phyloP scores from a whole-genome alignment of 1,139 yeast species.

The Saccharomyces hybrid region DNA sequence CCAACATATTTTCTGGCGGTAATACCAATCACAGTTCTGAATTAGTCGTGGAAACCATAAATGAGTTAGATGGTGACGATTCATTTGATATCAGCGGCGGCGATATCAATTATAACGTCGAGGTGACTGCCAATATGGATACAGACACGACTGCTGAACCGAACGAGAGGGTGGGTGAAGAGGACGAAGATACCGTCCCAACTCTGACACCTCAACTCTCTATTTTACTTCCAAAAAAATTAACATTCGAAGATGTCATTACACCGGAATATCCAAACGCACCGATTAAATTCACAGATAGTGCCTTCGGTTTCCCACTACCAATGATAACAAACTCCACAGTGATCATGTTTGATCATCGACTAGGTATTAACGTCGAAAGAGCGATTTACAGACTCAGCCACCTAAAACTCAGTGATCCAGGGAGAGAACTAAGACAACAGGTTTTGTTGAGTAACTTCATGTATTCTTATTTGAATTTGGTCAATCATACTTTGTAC shows the following conservation, averaged over 20 bases:
- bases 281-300: constrained; percentile 69
- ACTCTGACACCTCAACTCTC: background rate
- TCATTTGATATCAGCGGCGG: constrained; percentile 11
- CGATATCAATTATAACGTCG: background rate
- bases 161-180: background rate
- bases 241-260: constrained; percentile 30
- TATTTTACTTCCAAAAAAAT: constrained; percentile 26
- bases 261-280: constrained; percentile 45
- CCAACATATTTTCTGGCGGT: background rate
- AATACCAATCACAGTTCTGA: background rate
- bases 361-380: constrained; percentile 92
- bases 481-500: constrained; percentile 83
- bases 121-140: background rate
- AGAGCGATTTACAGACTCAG: constrained; percentile 89
- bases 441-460: constrained; percentile 89
- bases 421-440: constrained; percentile 81
- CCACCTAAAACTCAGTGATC: constrained; percentile 88
- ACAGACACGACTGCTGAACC: background rate
- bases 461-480: constrained; percentile 92
- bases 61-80: constrained; percentile 14
- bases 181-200: background rate
- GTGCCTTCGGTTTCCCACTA: constrained; percentile 78
- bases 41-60: constrained; percentile 11
- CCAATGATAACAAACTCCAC: constrained; percentile 75
- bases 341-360: constrained; percentile 66